Evolutionary conservation across 805 yeast species (phyloP), one percentile per base, ranked within the genome.

Genomic region (Ogataea pignaliae): DNA sequence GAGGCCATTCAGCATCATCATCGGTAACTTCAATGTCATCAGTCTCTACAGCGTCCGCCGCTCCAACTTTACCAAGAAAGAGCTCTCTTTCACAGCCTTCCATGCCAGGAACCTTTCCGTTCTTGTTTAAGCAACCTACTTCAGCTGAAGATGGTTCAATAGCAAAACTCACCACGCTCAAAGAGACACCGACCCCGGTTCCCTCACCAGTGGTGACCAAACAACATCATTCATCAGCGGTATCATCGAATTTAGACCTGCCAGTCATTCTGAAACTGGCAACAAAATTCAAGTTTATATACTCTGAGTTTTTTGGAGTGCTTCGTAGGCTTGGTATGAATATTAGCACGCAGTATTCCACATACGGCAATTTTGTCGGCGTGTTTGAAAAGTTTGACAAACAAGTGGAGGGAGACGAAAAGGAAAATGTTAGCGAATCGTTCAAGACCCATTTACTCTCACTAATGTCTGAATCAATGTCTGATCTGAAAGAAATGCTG

Each of bases 221-320:
- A n/a, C 16, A 10, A 26, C 13, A 16, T 12, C 30, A 14, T n/a
- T 12, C 30, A 36, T n/a, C 30, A 17, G 13, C 29, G 14, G 11
- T 17, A 9, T 34, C 17, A 7, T 29, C 32, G 10, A 32, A 38
- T 10, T 10, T 55, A 11, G 45, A 47, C n/a, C 30, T 55, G 5
- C 35, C 39, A 1, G 37, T 42, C 9, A 31, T 61, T 11, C 31
- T 59, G 18, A 37, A 38, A 11, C 34, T 61, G 17, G 45, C 63
- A 1, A 48, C 46, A 32, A 61, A 56, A 31, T 53, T 57, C 34
- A 45, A 47, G 28, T 48, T 50, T 14, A 54, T 62, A 9, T 50
- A 54, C 38, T 41, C 46, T 3, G 59, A 57, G 36, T 52, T 59
- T 18, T 26, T 47, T 17, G n/a, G 13, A 9, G 40, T 46, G 6